These are phyloP conservation scores for Solanum hybrid DNA, from an alignment of 305 asterid species.

Conservation along the genomic window DNA sequence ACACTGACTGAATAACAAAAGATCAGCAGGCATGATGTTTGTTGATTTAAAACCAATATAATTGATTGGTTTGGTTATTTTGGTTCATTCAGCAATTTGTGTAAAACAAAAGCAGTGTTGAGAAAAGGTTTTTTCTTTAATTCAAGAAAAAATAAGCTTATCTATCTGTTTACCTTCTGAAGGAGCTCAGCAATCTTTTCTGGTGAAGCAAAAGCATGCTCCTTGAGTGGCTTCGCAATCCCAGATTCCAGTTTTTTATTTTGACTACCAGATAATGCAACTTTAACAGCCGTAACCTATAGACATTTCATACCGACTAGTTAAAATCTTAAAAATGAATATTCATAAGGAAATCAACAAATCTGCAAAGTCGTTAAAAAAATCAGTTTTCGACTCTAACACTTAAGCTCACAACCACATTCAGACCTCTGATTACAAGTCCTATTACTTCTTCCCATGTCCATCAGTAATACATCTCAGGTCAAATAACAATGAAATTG, in stretches of 20 bases:
- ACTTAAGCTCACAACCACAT: neutral
- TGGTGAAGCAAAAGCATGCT: slow-evolving; percentile 93
- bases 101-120: neutral
- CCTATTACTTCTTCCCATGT: neutral
- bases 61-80: neutral
- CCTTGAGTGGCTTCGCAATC: slow-evolving; percentile 71
- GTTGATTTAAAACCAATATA: neutral
- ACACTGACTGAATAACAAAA: neutral
- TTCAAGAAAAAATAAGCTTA: neutral
- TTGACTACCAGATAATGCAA: slow-evolving; percentile 59
- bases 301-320: slow-evolving; percentile 10
- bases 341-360: neutral
- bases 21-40: neutral
- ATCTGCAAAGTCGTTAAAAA: neutral
- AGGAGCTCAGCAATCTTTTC: slow-evolving; percentile 83
- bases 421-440: neutral
- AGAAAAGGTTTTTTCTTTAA: neutral
- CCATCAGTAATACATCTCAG: neutral
- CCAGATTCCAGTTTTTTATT: slow-evolving; percentile 53
- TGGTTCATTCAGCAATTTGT: neutral
- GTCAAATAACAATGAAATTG: slow-evolving; percentile 30
- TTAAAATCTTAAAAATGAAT: neutral
- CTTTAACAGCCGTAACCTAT: slow-evolving; percentile 95
- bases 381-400: neutral
- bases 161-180: slow-evolving; percentile 52